A percentile compares a stretch with the other conserved stretches of the same genome.
phyloP scores from a whole-genome alignment of 106 monocot species.

The Apostasia shenzhenica region DNA sequence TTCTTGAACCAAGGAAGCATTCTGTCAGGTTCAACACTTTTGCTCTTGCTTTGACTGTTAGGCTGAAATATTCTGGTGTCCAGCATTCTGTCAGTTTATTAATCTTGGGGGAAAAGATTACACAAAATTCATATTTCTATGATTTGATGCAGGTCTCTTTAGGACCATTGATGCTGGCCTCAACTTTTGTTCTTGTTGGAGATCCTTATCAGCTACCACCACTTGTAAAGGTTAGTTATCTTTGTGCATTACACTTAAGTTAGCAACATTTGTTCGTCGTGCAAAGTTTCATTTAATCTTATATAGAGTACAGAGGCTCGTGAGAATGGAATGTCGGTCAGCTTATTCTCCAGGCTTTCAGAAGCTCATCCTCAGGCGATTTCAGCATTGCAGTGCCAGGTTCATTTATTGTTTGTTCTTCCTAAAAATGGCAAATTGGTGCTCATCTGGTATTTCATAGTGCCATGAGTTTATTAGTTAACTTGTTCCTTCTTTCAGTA shows the following conservation, averaged over 20 bases:
- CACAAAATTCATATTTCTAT: background rate
- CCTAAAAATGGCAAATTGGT: background rate
- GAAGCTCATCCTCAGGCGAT: conserved; percentile 98
- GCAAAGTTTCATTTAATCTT: conserved; percentile 5
- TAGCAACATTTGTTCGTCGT: background rate
- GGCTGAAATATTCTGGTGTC: background rate
- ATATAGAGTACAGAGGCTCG: conserved; percentile 80
- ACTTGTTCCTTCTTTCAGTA: conserved; percentile 50
- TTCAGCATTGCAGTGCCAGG: conserved; percentile 88
- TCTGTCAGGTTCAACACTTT: no score
- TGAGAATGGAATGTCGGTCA: conserved; percentile 88
- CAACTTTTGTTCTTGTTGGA: conserved; percentile 94
- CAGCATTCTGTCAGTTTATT: background rate
- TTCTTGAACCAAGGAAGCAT: no score
- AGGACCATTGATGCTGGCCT: conserved; percentile 96
- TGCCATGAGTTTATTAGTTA: background rate
- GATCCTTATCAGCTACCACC: conserved; percentile 99
- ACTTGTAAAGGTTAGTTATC: conserved; percentile 66
- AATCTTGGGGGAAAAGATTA: background rate
- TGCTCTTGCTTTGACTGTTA: background rate
- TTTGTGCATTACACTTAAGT: background rate
- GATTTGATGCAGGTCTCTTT: conserved; percentile 58
- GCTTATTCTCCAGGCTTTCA: conserved; percentile 91
- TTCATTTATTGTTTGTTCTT: conserved; percentile 13
- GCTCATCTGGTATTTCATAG: background rate